A percentile compares a stretch with the other conserved stretches of the same genome.
These are phyloP conservation scores for Thermothelomyces thermophilus DNA, from an alignment of 2,329 filamentous ascomycete genomes.

Conservation along the genomic window DNA sequence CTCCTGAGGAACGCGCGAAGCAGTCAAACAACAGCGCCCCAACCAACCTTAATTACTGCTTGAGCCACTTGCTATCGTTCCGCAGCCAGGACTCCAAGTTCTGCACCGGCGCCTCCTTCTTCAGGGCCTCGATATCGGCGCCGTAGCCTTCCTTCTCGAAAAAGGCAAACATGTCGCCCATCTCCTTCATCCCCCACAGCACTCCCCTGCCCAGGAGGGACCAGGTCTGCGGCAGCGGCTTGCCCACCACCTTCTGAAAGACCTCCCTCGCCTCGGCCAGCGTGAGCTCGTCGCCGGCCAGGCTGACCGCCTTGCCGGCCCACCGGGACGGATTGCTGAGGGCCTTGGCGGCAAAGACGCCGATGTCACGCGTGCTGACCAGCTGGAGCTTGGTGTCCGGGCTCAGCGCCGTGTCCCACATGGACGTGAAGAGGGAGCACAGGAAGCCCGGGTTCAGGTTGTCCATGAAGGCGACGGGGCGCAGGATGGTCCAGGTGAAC, in stretches of 20 bases:
- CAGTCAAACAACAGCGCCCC: too few relatives aligned
- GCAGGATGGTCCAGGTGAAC: slow-evolving; percentile 35
- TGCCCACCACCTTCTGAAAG: slow-evolving; percentile 26
- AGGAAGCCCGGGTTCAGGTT: slow-evolving; percentile 33
- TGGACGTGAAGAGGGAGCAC: slow-evolving; percentile 28
- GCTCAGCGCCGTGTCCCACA: slow-evolving; percentile 27
- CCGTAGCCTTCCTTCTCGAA: slow-evolving; percentile 37
- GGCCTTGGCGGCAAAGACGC: slow-evolving; percentile 32
- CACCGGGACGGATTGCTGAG: slow-evolving; percentile 27
- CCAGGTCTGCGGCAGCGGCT: slow-evolving; percentile 30
- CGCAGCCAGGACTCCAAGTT: slow-evolving; percentile 35
- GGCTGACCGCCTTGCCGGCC: slow-evolving; percentile 29
- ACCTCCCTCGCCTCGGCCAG: slow-evolving; percentile 28
- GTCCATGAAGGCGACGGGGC: slow-evolving; percentile 37
- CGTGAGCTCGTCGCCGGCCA: slow-evolving; percentile 32
- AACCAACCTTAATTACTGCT: too few relatives aligned
- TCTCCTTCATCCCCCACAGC: slow-evolving; percentile 27
- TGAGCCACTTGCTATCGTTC: slow-evolving; percentile 29
- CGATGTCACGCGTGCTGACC: slow-evolving; percentile 35
- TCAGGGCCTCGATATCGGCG: slow-evolving; percentile 31
- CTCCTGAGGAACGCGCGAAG: too few relatives aligned
- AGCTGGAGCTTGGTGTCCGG: slow-evolving; percentile 31
- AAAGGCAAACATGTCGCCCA: slow-evolving; percentile 33
- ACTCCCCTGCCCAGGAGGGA: slow-evolving; percentile 27
- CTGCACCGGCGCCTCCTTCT: slow-evolving; percentile 29